Evolutionary conservation across 129 eudicot genomes (phyloP).

Genomic region (Glebionis coronaria): DNA sequence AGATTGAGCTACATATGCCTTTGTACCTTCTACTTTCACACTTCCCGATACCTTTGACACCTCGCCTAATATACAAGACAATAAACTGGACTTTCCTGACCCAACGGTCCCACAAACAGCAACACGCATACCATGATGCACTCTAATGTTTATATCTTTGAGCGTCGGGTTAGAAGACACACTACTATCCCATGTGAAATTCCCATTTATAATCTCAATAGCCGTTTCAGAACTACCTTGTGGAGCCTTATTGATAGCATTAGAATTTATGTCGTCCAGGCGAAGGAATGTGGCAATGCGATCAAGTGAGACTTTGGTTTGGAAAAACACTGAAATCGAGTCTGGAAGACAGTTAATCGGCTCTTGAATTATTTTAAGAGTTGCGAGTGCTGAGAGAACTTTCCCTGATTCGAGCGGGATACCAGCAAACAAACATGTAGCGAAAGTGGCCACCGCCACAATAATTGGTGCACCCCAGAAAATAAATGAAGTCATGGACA

Average conservation of each 20-base stretch:
- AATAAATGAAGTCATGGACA: constrained; percentile 38
- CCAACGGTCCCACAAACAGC: constrained; percentile 89
- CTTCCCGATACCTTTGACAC: constrained; percentile 66
- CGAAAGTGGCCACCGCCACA: constrained; percentile 59
- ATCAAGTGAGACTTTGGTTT: constrained; percentile 85
- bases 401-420: constrained; percentile 84
- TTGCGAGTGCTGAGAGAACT: constrained; percentile 71
- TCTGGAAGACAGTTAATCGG: constrained; percentile 63
- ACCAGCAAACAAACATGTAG: constrained; percentile 54
- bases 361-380: constrained; percentile 69
- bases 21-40: constrained; percentile 49
- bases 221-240: constrained; percentile 34
- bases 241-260: constrained; percentile 48
- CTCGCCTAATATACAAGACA: constrained; percentile 75
- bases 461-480: constrained; percentile 77
- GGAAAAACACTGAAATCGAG: constrained; percentile 56
- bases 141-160: constrained; percentile 48
- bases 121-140: constrained; percentile 58
- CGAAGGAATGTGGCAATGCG: constrained; percentile 66
- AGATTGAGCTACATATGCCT: constrained; percentile 80
- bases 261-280: constrained; percentile 51
- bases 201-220: constrained; percentile 58
- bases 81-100: constrained; percentile 76
- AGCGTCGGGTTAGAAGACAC: constrained; percentile 38
- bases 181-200: constrained; percentile 54